These are phyloP conservation scores for Fusarium sp. DNA, from an alignment of 2,329 filamentous ascomycete species.

Conservation along the genomic window DNA sequence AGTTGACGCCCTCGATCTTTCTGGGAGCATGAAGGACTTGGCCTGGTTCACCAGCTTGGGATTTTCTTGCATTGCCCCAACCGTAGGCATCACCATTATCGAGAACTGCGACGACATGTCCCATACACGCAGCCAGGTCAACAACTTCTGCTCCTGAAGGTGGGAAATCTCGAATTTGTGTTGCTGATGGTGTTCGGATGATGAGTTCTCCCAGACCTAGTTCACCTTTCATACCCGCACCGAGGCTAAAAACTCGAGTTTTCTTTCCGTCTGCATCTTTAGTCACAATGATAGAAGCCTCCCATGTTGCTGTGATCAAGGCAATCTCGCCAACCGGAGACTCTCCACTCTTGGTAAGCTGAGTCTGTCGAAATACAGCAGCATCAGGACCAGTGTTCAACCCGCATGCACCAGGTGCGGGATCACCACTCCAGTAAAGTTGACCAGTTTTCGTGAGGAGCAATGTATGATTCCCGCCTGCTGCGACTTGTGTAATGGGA, in stretches of 20 bases:
- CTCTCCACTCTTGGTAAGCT: constrained; percentile 51
- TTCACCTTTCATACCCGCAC: constrained; percentile 77
- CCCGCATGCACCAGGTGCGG: constrained; percentile 67
- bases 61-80: constrained; percentile 90
- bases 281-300: constrained; percentile 73
- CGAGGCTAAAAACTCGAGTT: constrained; percentile 71
- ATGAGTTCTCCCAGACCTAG: constrained; percentile 72
- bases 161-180: constrained; percentile 72
- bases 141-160: constrained; percentile 68
- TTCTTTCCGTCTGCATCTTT: constrained; percentile 58
- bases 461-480: constrained; percentile 91
- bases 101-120: constrained; percentile 80
- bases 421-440: constrained; percentile 76
- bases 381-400: constrained; percentile 48
- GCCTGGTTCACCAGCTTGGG: constrained; percentile 77
- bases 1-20: constrained; percentile 69
- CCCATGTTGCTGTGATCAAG: constrained; percentile 81
- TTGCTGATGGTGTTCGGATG: constrained; percentile 61
- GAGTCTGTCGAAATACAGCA: constrained; percentile 56
- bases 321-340: constrained; percentile 47
- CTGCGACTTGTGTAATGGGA: constrained; percentile 56
- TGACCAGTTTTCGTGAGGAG: constrained; percentile 70
- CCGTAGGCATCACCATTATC: constrained; percentile 83
- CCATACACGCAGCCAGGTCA: constrained; percentile 79
- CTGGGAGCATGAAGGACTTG: constrained; percentile 69